Evolutionary conservation across 1,139 yeast species (phyloP).

Genomic region (Kurtzmaniella quercitrusa): DNA sequence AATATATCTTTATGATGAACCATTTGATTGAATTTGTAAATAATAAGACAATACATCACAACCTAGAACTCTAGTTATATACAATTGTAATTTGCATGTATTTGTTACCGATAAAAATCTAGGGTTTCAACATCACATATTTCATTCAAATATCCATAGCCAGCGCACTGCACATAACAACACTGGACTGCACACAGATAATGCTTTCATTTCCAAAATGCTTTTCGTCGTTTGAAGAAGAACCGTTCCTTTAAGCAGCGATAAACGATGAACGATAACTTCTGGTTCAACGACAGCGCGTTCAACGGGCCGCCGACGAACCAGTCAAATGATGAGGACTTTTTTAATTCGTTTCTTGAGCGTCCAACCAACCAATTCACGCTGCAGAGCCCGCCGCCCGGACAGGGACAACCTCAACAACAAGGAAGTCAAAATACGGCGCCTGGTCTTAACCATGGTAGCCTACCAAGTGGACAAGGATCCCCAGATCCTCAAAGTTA

Average conservation of each 20-base stretch:
- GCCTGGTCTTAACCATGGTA: conserved; percentile 6
- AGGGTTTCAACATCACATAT: too few relatives aligned
- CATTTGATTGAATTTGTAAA: too few relatives aligned
- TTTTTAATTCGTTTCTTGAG: conserved; percentile 36
- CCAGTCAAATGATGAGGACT: conserved; percentile 25
- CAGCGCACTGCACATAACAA: too few relatives aligned
- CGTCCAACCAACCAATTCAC: conserved; percentile 4
- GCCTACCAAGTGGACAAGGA: conserved; percentile 7
- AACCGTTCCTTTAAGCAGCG: not conserved
- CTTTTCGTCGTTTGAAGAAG: not conserved
- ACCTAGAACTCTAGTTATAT: too few relatives aligned
- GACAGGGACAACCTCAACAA: conserved; percentile 2
- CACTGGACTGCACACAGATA: not conserved
- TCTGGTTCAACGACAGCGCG: conserved; percentile 44
- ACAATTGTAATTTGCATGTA: too few relatives aligned
- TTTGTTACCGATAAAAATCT: too few relatives aligned
- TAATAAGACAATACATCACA: too few relatives aligned
- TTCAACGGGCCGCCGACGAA: conserved; percentile 18
- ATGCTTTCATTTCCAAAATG: not conserved
- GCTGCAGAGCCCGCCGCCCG: conserved; percentile 1
- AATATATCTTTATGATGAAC: too few relatives aligned
- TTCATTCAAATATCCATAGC: too few relatives aligned
- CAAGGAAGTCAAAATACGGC: conserved; percentile 10
- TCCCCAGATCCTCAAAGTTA: too few relatives aligned
- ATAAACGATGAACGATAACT: conserved; percentile 33